Percentiles rank a stretch among this genome's conserved stretches.
These are phyloP conservation scores for Danielia reshetovae DNA, from an alignment of 805 yeast species.

Conservation along the genomic window DNA sequence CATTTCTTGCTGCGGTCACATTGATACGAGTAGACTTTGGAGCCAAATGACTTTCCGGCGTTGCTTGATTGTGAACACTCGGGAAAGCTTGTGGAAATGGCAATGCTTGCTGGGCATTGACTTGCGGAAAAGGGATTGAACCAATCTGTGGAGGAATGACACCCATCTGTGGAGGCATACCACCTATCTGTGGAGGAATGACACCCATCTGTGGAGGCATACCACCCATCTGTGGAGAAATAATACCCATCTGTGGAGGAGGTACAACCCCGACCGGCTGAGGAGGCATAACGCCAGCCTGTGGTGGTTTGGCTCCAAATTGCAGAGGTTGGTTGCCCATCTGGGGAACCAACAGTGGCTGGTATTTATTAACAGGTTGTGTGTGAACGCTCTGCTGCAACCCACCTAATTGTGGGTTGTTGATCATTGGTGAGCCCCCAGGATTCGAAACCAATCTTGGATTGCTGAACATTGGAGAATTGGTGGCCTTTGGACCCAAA, in stretches of 20 bases:
- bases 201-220: not conserved
- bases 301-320: not conserved
- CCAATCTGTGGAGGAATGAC: not conserved
- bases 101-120: not conserved
- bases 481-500: constrained; percentile 10
- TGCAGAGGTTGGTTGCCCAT: no score
- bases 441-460: not conserved
- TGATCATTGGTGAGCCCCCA: not conserved
- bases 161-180: not conserved
- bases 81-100: not conserved
- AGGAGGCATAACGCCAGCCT: not conserved
- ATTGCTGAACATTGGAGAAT: not conserved
- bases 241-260: not conserved
- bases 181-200: not conserved
- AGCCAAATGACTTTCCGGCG: not conserved
- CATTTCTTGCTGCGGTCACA: constrained; percentile 21
- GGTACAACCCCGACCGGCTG: not conserved
- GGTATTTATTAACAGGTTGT: not conserved
- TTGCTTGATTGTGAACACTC: constrained; percentile 2
- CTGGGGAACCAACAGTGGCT: no score
- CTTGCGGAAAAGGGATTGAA: not conserved
- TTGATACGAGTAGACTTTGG: constrained; percentile 17
- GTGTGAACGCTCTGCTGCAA: no score
- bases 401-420: not conserved
- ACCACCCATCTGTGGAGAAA: not conserved